Conservation (phyloP, 2,329 filamentous ascomycete genomes). For the Cryphonectria nitschkei region DNA sequence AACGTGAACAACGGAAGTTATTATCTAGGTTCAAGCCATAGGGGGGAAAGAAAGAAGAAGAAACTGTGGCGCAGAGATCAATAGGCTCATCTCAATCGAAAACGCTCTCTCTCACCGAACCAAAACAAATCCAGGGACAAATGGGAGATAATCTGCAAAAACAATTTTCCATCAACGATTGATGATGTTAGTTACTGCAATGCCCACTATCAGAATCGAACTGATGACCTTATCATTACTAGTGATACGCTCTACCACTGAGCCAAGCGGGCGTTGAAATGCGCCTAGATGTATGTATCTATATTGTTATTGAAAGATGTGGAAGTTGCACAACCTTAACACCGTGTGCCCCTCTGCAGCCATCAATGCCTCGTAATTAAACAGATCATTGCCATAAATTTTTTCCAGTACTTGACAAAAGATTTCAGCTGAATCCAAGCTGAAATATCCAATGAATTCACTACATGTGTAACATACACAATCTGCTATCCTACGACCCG, state of each 20-base stretch:
- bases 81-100: slow-evolving; percentile 73
- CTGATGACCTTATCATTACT: slow-evolving; percentile 28
- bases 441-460: no score
- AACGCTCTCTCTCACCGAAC: slow-evolving; percentile 43
- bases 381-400: no score
- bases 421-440: no score
- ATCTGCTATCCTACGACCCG: no score
- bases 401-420: no score
- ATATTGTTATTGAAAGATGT: neutral
- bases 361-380: no score
- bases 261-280: slow-evolving; percentile 30
- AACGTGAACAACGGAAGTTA: slow-evolving; percentile 71
- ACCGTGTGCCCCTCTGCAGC: no score
- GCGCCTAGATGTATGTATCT: no score
- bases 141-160: neutral
- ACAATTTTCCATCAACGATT: no score
- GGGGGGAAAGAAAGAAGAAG: slow-evolving; percentile 49
- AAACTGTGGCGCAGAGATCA: slow-evolving; percentile 68
- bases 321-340: no score
- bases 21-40: slow-evolving; percentile 63
- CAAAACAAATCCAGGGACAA: neutral
- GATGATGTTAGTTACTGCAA: slow-evolving; percentile 35
- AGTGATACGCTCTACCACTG: slow-evolving; percentile 34
- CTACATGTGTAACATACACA: no score
- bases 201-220: slow-evolving; percentile 37